Percentiles rank a stretch among this genome's conserved stretches.
Conservation (phyloP, 2,329 filamentous ascomycete genomes). For the Colletotrichum destructivum region DNA sequence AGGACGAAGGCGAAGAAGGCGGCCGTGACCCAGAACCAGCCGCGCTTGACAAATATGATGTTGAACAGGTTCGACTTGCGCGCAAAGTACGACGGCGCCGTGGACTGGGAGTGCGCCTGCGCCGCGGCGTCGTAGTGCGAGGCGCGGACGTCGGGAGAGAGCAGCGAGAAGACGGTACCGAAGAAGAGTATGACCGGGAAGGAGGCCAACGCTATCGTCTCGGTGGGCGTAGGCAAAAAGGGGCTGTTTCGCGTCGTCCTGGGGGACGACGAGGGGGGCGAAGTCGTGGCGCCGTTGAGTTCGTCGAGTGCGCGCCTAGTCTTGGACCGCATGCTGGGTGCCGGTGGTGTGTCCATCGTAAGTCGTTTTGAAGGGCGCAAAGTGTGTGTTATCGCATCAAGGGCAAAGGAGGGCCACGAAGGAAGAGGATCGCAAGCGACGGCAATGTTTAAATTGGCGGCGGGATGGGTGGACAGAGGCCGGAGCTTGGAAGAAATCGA, state of each 20-base stretch:
- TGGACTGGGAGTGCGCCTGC: constrained; percentile 74
- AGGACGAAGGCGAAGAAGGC: constrained; percentile 80
- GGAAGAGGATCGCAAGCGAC: not conserved
- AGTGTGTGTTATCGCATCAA: constrained; percentile 28
- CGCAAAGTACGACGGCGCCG: constrained; percentile 88
- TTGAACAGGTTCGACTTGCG: constrained; percentile 96
- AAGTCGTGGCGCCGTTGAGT: constrained; percentile 32
- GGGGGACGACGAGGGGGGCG: constrained; percentile 17
- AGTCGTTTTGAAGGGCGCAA: not conserved
- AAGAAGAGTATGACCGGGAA: constrained; percentile 87
- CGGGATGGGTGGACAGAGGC: not conserved
- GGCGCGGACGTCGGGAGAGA: constrained; percentile 80
- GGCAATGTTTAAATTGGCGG: constrained; percentile 18
- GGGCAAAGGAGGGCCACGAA: constrained; percentile 8
- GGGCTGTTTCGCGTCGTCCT: constrained; percentile 63
- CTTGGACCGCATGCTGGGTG: constrained; percentile 40
- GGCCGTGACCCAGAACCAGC: constrained; percentile 91
- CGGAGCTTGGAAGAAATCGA: constrained; percentile 37
- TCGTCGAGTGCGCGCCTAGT: constrained; percentile 42
- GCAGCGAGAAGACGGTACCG: constrained; percentile 83
- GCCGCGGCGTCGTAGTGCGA: constrained; percentile 73
- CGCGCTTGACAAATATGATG: constrained; percentile 91
- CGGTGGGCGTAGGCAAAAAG: constrained; percentile 78
- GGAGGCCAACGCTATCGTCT: constrained; percentile 74
- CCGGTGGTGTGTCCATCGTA: constrained; percentile 41